Evolutionary conservation across 371 early-diverging fungal species (phyloP).

Genomic region (Mycotypha africana): DNA sequence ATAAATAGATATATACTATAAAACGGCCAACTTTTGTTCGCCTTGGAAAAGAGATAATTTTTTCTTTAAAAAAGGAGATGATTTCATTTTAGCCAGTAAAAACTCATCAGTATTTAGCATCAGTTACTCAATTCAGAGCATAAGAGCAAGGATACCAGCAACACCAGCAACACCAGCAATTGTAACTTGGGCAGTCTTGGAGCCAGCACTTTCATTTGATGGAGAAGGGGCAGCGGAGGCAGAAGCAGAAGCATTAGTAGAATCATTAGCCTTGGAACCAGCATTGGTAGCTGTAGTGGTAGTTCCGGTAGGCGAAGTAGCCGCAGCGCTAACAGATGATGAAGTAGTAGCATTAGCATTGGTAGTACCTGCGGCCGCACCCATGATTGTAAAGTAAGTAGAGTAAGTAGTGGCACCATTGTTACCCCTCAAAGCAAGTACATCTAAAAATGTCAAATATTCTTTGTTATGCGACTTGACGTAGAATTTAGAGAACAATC

Average conservation of each 20-base stretch:
- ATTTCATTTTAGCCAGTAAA: too few species aligned
- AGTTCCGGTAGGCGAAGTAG: constrained; percentile 3
- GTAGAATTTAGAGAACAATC: too few species aligned
- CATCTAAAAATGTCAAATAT: constrained; percentile 15
- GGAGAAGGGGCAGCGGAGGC: constrained; percentile 1
- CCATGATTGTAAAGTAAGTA: constrained; percentile 35
- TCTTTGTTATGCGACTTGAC: too few species aligned
- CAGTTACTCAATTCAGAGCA: constrained; percentile 6
- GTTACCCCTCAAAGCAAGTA: constrained; percentile 23
- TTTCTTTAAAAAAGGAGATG: too few species aligned
- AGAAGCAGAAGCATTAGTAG: constrained; percentile 4
- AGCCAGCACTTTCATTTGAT: constrained; percentile 13
- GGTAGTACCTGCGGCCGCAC: constrained; percentile 12
- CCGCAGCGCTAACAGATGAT: constrained; percentile 1
- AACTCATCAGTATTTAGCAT: too few species aligned
- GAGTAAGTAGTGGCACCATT: constrained; percentile 29
- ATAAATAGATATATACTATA: too few species aligned
- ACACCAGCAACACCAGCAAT: constrained; percentile 14
- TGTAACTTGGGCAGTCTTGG: too few species aligned
- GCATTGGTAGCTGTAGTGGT: constrained; percentile 3
- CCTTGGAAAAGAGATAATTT: too few species aligned
- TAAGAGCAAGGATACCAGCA: constrained; percentile 15
- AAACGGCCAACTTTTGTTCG: too few species aligned
- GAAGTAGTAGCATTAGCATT: not conserved
- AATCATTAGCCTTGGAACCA: constrained; percentile 1